phyloP scores from a whole-genome alignment of 2,329 filamentous ascomycete genomes.

The Paraphoma sp. region DNA sequence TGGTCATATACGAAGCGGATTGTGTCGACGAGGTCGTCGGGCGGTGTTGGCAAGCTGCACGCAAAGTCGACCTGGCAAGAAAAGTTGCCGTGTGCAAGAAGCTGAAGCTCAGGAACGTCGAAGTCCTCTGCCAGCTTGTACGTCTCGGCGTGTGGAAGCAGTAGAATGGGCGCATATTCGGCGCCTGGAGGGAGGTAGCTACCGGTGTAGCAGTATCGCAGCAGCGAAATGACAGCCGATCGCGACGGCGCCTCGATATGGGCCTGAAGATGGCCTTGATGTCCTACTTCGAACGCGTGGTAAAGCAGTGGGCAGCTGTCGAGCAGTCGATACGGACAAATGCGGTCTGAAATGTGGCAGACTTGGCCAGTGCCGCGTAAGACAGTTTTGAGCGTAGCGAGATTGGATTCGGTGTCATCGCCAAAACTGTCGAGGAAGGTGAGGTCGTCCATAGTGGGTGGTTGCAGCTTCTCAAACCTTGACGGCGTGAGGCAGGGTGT shows the following conservation, averaged over 20 bases:
- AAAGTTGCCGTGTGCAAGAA: conserved; percentile 49
- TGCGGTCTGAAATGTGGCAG: conserved; percentile 37
- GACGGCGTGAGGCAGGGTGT: conserved; percentile 1
- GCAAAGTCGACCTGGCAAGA: conserved; percentile 48
- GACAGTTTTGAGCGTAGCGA: conserved; percentile 42
- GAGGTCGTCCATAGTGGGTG: conserved; percentile 29
- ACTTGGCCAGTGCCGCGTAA: conserved; percentile 37
- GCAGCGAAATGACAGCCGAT: conserved; percentile 43
- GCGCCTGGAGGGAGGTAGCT: conserved; percentile 39
- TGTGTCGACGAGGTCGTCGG: conserved; percentile 48
- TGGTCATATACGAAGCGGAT: conserved; percentile 47
- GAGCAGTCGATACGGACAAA: conserved; percentile 42
- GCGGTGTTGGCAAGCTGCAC: conserved; percentile 46
- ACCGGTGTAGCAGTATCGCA: conserved; percentile 52
- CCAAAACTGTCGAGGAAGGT: conserved; percentile 23
- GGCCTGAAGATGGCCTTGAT: conserved; percentile 36
- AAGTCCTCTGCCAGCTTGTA: conserved; percentile 51
- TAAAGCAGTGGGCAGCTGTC: conserved; percentile 49
- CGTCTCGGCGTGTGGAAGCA: conserved; percentile 51
- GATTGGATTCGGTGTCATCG: conserved; percentile 11
- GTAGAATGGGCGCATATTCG: conserved; percentile 31
- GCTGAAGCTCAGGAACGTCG: conserved; percentile 48
- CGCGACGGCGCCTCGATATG: conserved; percentile 48
- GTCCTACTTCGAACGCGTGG: conserved; percentile 48
- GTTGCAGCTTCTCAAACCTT: background rate